Evolutionary conservation across 176 grass and related monocot species (phyloP).

Genomic region (Phragmites australis): DNA sequence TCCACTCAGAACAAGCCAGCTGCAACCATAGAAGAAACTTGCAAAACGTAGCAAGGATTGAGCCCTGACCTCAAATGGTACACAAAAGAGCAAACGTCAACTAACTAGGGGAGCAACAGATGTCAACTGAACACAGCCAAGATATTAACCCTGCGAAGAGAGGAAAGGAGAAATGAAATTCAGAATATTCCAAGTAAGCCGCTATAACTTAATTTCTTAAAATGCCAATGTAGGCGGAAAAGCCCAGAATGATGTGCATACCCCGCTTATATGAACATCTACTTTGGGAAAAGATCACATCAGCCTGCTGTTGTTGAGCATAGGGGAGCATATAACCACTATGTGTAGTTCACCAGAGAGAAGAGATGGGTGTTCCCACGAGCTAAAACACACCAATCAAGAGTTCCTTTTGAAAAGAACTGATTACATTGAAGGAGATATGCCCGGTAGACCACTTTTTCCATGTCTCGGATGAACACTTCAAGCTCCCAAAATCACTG

Average conservation of each 20-base stretch:
- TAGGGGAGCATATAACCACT: slow-evolving; percentile 48
- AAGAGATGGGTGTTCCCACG: slow-evolving; percentile 52
- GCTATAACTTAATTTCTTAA: slow-evolving; percentile 27
- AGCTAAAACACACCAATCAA: slow-evolving; percentile 57
- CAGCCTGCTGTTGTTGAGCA: slow-evolving; percentile 56
- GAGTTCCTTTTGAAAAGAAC: slow-evolving; percentile 61
- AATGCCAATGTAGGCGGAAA: not conserved
- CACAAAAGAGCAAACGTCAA: slow-evolving; percentile 35
- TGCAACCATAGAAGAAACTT: slow-evolving; percentile 30
- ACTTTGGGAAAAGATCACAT: slow-evolving; percentile 49
- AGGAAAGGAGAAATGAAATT: slow-evolving; percentile 8
- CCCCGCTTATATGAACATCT: slow-evolving; percentile 44
- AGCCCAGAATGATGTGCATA: slow-evolving; percentile 18
- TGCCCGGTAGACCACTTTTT: slow-evolving; percentile 54
- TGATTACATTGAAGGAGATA: slow-evolving; percentile 41
- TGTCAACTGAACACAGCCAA: slow-evolving; percentile 32
- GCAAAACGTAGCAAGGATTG: slow-evolving; percentile 29
- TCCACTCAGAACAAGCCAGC: slow-evolving; percentile 13
- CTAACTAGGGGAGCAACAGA: slow-evolving; percentile 49
- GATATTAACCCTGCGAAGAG: slow-evolving; percentile 53
- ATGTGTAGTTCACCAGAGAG: slow-evolving; percentile 84
- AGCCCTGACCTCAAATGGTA: slow-evolving; percentile 41
- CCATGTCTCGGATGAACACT: slow-evolving; percentile 71
- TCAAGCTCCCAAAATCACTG: slow-evolving; percentile 47
- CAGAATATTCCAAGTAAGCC: slow-evolving; percentile 29